These are phyloP conservation scores for Begonia fuchsioides DNA, from an alignment of 306 rosid species.

Conservation along the genomic window DNA sequence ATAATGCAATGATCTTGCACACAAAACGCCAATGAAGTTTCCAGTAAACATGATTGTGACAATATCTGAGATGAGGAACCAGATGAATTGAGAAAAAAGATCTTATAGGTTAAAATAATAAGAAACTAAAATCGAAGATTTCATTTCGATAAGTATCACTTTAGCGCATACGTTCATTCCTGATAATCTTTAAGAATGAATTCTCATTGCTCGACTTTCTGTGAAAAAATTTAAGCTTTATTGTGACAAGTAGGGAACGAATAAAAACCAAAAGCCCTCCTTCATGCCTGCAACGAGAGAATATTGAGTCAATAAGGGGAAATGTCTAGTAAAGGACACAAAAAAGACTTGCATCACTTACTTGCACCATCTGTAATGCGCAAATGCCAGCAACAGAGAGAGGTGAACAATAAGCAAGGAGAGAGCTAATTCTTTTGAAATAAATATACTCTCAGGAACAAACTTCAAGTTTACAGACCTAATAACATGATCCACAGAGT, in stretches of 20 bases:
- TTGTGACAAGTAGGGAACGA: conserved; percentile 39
- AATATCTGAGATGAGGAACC: conserved; percentile 40
- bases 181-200: conserved; percentile 44
- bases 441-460: conserved; percentile 67
- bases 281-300: conserved; percentile 52
- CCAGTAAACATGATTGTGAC: conserved; percentile 83
- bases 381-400: conserved; percentile 37
- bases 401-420: conserved; percentile 65
- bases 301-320: too few relatives aligned
- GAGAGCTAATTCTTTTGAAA: conserved; percentile 69
- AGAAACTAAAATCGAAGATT: neutral
- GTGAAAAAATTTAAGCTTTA: conserved; percentile 30
- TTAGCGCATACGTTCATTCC: conserved; percentile 43
- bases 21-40: conserved; percentile 80
- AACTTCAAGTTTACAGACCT: conserved; percentile 98
- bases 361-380: conserved; percentile 93
- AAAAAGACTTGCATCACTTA: conserved; percentile 22
- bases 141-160: neutral
- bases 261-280: conserved; percentile 72
- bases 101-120: neutral
- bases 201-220: conserved; percentile 17
- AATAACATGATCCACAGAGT: conserved; percentile 19
- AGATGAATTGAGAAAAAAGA: conserved; percentile 1
- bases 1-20: conserved; percentile 91
- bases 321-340: too few relatives aligned